These are phyloP conservation scores for Ophiocordyceps camponoti-rufipedis DNA, from an alignment of 2,329 filamentous ascomycete species.

Conservation along the genomic window DNA sequence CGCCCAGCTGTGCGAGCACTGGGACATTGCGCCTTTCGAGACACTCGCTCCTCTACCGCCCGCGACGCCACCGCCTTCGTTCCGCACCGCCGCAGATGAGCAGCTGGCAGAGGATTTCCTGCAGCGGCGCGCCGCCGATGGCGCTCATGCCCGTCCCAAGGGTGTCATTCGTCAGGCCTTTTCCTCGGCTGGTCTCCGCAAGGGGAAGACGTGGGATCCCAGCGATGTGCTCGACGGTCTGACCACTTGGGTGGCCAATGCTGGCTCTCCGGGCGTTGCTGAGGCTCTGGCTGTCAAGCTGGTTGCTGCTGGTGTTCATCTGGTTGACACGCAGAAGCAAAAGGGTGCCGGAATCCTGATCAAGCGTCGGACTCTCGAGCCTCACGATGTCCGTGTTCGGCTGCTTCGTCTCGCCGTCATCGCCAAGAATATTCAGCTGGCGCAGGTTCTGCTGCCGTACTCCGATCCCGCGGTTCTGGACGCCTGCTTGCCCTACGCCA, in stretches of 20 bases:
- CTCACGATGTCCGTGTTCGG: slow-evolving; percentile 27
- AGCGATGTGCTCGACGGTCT: slow-evolving; percentile 34
- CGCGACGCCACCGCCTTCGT: slow-evolving; percentile 22
- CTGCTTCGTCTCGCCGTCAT: slow-evolving; percentile 32
- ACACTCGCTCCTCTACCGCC: slow-evolving; percentile 20
- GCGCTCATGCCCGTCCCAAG: slow-evolving; percentile 18
- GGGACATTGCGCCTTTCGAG: slow-evolving; percentile 24
- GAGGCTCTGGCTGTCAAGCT: slow-evolving; percentile 35
- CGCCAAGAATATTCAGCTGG: slow-evolving; percentile 30
- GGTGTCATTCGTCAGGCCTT: slow-evolving; percentile 20
- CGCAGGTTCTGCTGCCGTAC: slow-evolving; percentile 32
- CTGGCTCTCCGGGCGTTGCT: slow-evolving; percentile 34
- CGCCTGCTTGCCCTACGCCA: slow-evolving; percentile 27
- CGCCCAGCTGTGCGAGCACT: slow-evolving; percentile 29
- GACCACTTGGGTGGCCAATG: slow-evolving; percentile 26
- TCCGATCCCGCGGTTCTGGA: slow-evolving; percentile 33
- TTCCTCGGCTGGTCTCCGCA: slow-evolving; percentile 19
- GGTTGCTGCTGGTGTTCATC: slow-evolving; percentile 27
- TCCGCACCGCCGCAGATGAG: slow-evolving; percentile 30
- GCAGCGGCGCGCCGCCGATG: slow-evolving; percentile 21
- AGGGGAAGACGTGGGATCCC: slow-evolving; percentile 32
- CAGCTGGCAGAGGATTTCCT: slow-evolving; percentile 34
- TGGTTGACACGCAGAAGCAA: slow-evolving; percentile 28
- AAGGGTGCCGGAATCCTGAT: slow-evolving; percentile 27
- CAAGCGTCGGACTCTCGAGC: slow-evolving; percentile 30